Evolutionary conservation across 1,284 basidiomycete genomes (phyloP), one percentile per base, ranked within the genome.

Genomic region (Sanguinoderma infundibulare): DNA sequence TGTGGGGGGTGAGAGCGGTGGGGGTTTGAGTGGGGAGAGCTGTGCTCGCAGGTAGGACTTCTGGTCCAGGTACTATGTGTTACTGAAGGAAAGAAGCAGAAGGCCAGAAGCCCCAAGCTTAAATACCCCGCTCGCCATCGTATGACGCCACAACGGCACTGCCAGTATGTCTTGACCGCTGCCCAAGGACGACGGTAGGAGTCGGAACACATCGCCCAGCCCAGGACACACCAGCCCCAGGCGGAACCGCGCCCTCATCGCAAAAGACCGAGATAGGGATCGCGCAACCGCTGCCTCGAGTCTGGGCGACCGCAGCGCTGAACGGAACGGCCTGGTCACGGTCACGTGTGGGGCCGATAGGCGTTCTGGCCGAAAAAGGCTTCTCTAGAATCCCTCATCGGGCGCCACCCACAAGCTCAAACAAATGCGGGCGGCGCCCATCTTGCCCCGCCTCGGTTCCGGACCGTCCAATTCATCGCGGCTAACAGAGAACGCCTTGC

Each of bases 201-300:
- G 42, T 60, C 69, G 69, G 69, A 66, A 70, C 62, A 53, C 53
- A 56, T 65, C 52, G 69, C 65, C 62, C 59, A 44, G 62, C 46
- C 67, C 62, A 49, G 67, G 24, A 59, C 62, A 59, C 53, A 53
- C 62, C 50, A 64, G 65, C 65, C 62, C 62, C 39, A 50, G 26
- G 64, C 62, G 42, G 65, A 60, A 61, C 61, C 5, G 20, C 17
- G 24, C 28, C 30, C 3, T 6, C 46, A 39, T 22, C 50, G 46
- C 38, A 55, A 26, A 61, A 20, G 32, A 52, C 53, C 46, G 42
- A 53, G 55, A 60, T 42, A 57, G 36, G 49, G 59, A 46, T 39
- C 38, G 24, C 17, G 49, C 51, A 35, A 10, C 39, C n/a, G 44
- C 24, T 7, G 50, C 26, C 34, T 38, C 17, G 63, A 58, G 62